phyloP scores from a whole-genome alignment of 2,329 filamentous ascomycete genomes.

The Hymenoscyphus repandus region DNA sequence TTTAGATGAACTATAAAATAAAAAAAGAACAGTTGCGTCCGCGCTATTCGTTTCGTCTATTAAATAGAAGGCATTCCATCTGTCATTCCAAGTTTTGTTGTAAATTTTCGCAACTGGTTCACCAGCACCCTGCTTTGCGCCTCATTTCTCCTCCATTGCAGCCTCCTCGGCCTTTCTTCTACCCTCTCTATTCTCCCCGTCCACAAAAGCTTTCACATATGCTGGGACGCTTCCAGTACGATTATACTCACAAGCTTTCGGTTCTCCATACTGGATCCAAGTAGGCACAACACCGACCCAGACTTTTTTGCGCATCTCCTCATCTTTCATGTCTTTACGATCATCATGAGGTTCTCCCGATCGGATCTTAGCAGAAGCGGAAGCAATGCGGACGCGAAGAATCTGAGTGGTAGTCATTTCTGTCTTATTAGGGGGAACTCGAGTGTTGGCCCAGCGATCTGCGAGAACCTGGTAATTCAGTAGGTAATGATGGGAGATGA shows the following conservation, averaged over 20 bases:
- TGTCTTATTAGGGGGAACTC: slow-evolving; percentile 63
- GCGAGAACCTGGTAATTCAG: slow-evolving; percentile 55
- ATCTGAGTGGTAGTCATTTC: slow-evolving; percentile 74
- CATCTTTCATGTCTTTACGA: slow-evolving; percentile 40
- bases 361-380: slow-evolving; percentile 72
- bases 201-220: slow-evolving; percentile 49
- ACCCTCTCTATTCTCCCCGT: slow-evolving; percentile 42
- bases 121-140: neutral
- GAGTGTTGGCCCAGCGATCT: slow-evolving; percentile 61
- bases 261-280: slow-evolving; percentile 52
- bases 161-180: slow-evolving; percentile 35
- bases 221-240: slow-evolving; percentile 39
- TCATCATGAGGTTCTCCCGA: slow-evolving; percentile 58
- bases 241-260: slow-evolving; percentile 23
- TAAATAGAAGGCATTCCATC: too few species aligned
- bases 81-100: too few species aligned
- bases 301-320: slow-evolving; percentile 36
- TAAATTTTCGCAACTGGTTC: too few species aligned
- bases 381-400: slow-evolving; percentile 60
- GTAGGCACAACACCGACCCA: slow-evolving; percentile 60
- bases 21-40: neutral
- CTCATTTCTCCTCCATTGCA: slow-evolving; percentile 43
- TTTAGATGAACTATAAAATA: neutral
- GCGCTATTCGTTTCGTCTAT: too few species aligned
- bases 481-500: too few species aligned